Evolutionary conservation across 495 filamentous ascomycete species (phyloP).

Genomic region (Neurospora sp.): DNA sequence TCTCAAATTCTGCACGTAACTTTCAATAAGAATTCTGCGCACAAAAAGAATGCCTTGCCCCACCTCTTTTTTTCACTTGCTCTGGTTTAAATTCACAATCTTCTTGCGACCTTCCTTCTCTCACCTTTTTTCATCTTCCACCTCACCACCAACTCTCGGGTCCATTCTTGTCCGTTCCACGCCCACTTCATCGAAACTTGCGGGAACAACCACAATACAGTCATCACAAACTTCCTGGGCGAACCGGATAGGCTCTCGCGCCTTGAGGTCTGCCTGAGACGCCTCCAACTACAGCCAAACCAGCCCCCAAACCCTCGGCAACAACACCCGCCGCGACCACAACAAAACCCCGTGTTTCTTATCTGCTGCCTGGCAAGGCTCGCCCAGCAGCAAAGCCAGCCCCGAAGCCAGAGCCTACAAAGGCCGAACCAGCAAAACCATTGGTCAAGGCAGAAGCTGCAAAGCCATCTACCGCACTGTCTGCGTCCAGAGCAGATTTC

Average conservation of each 20-base stretch:
- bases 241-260: no score
- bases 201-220: no score
- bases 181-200: no score
- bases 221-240: no score
- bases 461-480: constrained; percentile 10
- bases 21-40: not conserved
- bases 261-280: not conserved
- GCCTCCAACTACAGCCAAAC: constrained; percentile 10
- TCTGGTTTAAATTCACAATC: not conserved
- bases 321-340: constrained; percentile 10
- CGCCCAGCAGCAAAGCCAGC: constrained; percentile 10
- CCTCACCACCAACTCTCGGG: not conserved
- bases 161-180: no score
- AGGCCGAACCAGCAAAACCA: constrained; percentile 5
- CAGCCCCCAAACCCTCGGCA: constrained; percentile 20
- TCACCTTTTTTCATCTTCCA: not conserved
- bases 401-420: constrained; percentile 6
- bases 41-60: not conserved
- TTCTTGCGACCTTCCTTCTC: not conserved
- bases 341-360: constrained; percentile 13
- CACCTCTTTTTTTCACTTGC: not conserved
- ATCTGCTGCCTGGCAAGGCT: constrained; percentile 27
- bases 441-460: not conserved
- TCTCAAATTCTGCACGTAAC: not conserved
- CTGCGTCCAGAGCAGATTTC: not conserved